Evolutionary conservation across 257 asterid species (phyloP), one percentile per base, ranked within the genome.

Genomic region (Verbena officinalis): DNA sequence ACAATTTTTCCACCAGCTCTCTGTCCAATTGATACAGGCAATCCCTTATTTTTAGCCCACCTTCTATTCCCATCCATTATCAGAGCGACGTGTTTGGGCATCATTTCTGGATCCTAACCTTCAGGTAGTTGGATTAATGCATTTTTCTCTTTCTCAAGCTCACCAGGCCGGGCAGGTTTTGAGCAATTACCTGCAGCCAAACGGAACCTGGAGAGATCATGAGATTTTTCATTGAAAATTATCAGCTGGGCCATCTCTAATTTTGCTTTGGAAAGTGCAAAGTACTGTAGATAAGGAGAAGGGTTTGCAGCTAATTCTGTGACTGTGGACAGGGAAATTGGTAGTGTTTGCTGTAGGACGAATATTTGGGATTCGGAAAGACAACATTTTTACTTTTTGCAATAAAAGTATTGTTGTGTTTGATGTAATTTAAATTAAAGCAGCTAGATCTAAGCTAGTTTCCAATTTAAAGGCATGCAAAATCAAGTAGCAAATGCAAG

Each of bases 41-140:
- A 15, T 9, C 55, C 55, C 36, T 48, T 55, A 20, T 38, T 43
- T 3, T 34, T 43, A 3, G 67, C 67, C 77, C 72, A 72, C 58
- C 73, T 48, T 39, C 72, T 31, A 7, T 65, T 17, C 14, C 78
- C 78, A 36, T 65, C 68, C 68, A 65, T 49, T 5, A 66, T 46
- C 1, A 73, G 34, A 1, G 69, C 68, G 1, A 73, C 68, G 14
- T 73, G 69, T 54, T 65, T 66, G 24, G 73, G 69, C 69, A 73
- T 52, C 0, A 40, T 53, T 44, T 65, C 65, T 12, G 69, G 46
- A 3, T 55, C 7, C 0, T 62, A 60, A 0, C 50, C 76, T 33
- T 23, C 57, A 0, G 69, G 43, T 23, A 61, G 50, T 38, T 45
- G 7, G 19, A 11, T 40, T 12, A n/a, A n/a, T n/a, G 9, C 15